A percentile compares a stretch with the other conserved stretches of the same genome.
These are phyloP conservation scores for Pecoramyces ruminantium DNA, from an alignment of 192 early-diverging fungal species.

Conservation along the genomic window DNA sequence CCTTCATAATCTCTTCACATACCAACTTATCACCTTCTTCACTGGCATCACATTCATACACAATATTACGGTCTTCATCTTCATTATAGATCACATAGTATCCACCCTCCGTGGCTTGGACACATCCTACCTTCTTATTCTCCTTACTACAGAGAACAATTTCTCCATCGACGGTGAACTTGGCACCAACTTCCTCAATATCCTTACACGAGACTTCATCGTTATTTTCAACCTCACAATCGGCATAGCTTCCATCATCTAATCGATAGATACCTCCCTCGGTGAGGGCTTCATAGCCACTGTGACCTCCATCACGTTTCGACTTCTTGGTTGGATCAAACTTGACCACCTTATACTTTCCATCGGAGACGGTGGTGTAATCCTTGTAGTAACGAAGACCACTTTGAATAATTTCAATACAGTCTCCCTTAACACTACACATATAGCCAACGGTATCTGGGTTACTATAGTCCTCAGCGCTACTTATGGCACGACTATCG, in stretches of 20 bases:
- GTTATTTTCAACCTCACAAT: not conserved
- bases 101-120: not conserved
- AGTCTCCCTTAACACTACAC: not conserved
- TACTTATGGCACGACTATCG: not conserved
- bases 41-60: not conserved
- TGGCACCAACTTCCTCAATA: not conserved
- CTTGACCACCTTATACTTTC: not conserved
- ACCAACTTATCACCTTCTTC: not conserved
- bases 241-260: not conserved
- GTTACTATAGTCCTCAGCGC: not conserved
- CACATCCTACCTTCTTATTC: not conserved
- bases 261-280: not conserved
- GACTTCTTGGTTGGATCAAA: not conserved
- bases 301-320: not conserved
- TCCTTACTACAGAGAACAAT: not conserved
- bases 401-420: not conserved
- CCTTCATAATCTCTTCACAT: not conserved
- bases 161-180: not conserved
- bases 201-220: not conserved
- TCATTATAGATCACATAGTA: no score
- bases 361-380: not conserved
- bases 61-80: no score
- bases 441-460: not conserved
- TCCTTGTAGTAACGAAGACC: not conserved
- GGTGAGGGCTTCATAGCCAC: not conserved